Evolutionary conservation across 371 early-diverging fungal species (phyloP), one percentile per base, ranked within the genome.

Genomic region (Mortierella sp.): DNA sequence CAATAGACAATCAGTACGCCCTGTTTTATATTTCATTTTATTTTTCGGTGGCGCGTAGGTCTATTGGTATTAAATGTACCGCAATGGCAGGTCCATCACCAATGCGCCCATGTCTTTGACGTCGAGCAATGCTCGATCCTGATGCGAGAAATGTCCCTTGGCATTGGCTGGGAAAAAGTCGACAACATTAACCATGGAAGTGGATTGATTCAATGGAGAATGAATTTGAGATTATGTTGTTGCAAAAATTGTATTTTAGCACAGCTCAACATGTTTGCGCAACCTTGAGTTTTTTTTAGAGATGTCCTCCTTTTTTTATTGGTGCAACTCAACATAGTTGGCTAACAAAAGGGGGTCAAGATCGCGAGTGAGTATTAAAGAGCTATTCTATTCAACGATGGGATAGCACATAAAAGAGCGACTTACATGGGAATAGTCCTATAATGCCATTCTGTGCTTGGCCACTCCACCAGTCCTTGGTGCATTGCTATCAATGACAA

Each of bases 41-140:
- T 16, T 14, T n/a, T 59, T 47, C 10, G 40, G 8, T 24, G 26
- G 26, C 6, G 59, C 16, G 12, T 24, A 43, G 45, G 3, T 24
- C 10, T 28, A 12, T 24, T 11, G 28, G 12, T 22, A 35, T 47
- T n/a, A 5, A 32, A 40, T 28, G 5, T 70, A 73, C 78, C 78
- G 61, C 14, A 78, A 47, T 24, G 73, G 73, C 28, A 73, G 20
- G 55, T 78, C 43, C 6, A 66, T 62, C 37, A 73, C 49, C n/a
- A 78, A 26, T 6, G 47, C 47, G 32, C 49, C 62, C 3, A n/a
- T 58, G 43, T 62, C n/a, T 6, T 54, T 51, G 22, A 61, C 14
- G 26, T 54, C 54, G 10, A 78, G 66, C n/a, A 49, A 20, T 16
- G 49, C 49, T 6, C 16, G 49, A 5, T 49, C 49, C n/a, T 20